Percentiles rank a stretch among this genome's conserved stretches.
These are phyloP conservation scores for Thalassiosira profunda DNA, from an alignment of 108 stramenopile genomes.

Conservation along the genomic window DNA sequence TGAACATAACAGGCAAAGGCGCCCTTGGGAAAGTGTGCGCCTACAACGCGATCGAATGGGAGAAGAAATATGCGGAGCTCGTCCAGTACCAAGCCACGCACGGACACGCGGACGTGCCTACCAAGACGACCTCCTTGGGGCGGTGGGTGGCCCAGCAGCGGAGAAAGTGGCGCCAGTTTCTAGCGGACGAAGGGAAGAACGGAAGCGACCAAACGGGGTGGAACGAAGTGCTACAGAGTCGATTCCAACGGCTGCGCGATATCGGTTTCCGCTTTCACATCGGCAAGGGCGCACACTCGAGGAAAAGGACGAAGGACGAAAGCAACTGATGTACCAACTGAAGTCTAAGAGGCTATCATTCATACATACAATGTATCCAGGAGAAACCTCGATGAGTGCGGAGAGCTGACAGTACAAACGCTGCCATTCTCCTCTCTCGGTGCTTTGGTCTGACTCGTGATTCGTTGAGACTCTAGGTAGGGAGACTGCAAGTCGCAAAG, in stretches of 20 bases:
- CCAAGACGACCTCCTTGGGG: slow-evolving; percentile 16
- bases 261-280: not conserved
- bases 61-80: slow-evolving; percentile 9
- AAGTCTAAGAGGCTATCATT: too few relatives aligned
- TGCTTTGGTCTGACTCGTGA: too few relatives aligned
- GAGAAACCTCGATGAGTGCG: too few relatives aligned
- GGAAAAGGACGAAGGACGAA: slow-evolving; percentile 3
- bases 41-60: slow-evolving; percentile 20
- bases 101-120: slow-evolving; percentile 25
- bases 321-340: too few relatives aligned
- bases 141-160: slow-evolving; percentile 29
- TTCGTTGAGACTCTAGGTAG: too few relatives aligned
- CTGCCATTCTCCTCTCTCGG: too few relatives aligned
- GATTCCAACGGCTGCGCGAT: not conserved
- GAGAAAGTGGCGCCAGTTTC: slow-evolving; percentile 10
- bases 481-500: too few relatives aligned
- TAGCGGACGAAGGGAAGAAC: not conserved
- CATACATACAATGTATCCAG: too few relatives aligned
- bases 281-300: not conserved
- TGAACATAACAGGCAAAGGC: slow-evolving; percentile 6
- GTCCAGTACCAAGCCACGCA: slow-evolving; percentile 1
- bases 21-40: slow-evolving; percentile 1
- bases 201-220: not conserved
- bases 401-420: too few relatives aligned
- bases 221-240: not conserved